Evolutionary conservation across 2,329 filamentous ascomycete species (phyloP).

Genomic region (Fusarium stilboides): DNA sequence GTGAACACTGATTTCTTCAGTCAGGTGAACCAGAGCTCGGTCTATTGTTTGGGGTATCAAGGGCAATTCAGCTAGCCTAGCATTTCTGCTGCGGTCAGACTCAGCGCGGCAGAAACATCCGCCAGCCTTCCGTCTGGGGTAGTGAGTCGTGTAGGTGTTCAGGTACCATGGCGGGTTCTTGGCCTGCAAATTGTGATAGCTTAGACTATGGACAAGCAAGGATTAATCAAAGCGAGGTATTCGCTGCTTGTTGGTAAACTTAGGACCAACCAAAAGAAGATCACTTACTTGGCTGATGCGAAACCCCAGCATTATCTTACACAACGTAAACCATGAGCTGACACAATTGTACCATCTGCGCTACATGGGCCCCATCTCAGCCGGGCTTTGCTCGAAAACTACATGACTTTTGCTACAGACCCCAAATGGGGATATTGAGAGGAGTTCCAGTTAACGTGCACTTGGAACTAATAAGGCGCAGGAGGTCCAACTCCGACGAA

Average conservation of each 20-base stretch:
- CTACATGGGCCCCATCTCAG: slow-evolving; percentile 26
- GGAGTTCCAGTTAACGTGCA: slow-evolving; percentile 17
- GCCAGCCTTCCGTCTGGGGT: slow-evolving; percentile 44
- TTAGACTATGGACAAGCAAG: slow-evolving; percentile 22
- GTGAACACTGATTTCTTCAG: slow-evolving; percentile 41
- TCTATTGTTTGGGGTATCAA: slow-evolving; percentile 33
- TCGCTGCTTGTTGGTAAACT: slow-evolving; percentile 19
- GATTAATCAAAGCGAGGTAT: slow-evolving; percentile 24
- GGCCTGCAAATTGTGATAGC: slow-evolving; percentile 29
- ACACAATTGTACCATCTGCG: slow-evolving; percentile 34
- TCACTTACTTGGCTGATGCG: slow-evolving; percentile 40
- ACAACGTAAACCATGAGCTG: slow-evolving; percentile 42
- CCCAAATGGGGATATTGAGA: slow-evolving; percentile 19
- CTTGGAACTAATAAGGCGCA: slow-evolving; percentile 30
- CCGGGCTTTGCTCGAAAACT: slow-evolving; percentile 23
- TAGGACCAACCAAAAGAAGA: slow-evolving; percentile 33
- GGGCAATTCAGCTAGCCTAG: slow-evolving; percentile 36
- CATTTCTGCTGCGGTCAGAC: slow-evolving; percentile 31
- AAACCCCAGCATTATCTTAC: slow-evolving; percentile 45
- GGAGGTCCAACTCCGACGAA: slow-evolving; percentile 23
- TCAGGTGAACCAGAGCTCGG: slow-evolving; percentile 43
- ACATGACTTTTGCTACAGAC: slow-evolving; percentile 37
- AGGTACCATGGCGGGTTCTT: slow-evolving; percentile 19
- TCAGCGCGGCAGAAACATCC: slow-evolving; percentile 15
- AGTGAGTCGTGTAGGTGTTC: slow-evolving; percentile 39